These are phyloP conservation scores for Amylostereum areolatum DNA, from an alignment of 1,284 basidiomycete genomes.

Conservation along the genomic window DNA sequence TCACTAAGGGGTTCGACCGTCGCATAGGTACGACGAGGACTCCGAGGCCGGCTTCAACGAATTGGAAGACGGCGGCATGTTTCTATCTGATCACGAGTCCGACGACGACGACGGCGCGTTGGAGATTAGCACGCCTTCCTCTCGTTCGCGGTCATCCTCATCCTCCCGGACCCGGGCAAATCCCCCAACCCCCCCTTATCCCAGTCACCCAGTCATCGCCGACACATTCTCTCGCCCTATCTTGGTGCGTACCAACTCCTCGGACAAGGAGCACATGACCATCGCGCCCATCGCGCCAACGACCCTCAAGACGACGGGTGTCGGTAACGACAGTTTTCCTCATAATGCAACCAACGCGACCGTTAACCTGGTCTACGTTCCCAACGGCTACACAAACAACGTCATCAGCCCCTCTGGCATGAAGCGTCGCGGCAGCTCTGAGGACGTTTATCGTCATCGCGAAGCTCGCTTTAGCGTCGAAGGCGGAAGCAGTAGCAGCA, in stretches of 20 bases:
- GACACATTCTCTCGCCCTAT: slow-evolving; percentile 17
- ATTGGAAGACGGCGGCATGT: slow-evolving; percentile 31
- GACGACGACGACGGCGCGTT: slow-evolving; percentile 59
- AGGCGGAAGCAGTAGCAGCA: slow-evolving; percentile 4
- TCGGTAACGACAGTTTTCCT: slow-evolving; percentile 35
- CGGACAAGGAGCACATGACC: slow-evolving; percentile 64
- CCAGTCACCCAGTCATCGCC: slow-evolving; percentile 12
- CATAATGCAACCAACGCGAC: slow-evolving; percentile 15
- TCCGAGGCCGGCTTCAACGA: slow-evolving; percentile 42
- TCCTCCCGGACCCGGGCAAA: slow-evolving; percentile 21
- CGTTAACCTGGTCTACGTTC: slow-evolving; percentile 71
- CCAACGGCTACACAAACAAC: slow-evolving; percentile 37
- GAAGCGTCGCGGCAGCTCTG: slow-evolving; percentile 8
- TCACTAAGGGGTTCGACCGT: slow-evolving; percentile 7
- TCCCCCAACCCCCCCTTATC: slow-evolving; percentile 4
- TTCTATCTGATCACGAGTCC: slow-evolving; percentile 13
- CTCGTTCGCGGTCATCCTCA: slow-evolving; percentile 34
- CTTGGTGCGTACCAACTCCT: slow-evolving; percentile 30
- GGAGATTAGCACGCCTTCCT: slow-evolving; percentile 48
- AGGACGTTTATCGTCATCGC: slow-evolving; percentile 26
- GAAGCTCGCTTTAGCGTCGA: slow-evolving; percentile 30
- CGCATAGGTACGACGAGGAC: slow-evolving; percentile 56
- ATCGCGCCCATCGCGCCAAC: slow-evolving; percentile 96
- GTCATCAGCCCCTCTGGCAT: slow-evolving; percentile 3
- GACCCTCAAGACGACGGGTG: slow-evolving; percentile 75